phyloP scores from a whole-genome alignment of 148 eudicot genomes.

The Talinum fruticosum region DNA sequence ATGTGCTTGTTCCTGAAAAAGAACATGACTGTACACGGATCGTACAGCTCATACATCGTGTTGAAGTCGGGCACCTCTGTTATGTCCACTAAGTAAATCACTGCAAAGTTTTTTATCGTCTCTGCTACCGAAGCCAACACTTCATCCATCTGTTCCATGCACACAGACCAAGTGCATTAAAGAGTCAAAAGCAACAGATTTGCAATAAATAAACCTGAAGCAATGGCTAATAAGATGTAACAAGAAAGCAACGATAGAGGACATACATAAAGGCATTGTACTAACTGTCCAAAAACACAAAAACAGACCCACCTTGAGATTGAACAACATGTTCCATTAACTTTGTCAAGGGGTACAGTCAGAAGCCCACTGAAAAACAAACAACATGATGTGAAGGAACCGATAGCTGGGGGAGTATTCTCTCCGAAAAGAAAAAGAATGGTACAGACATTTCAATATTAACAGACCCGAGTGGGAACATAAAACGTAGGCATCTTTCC shows the following conservation, averaged over 20 bases:
- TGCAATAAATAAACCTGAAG: no score
- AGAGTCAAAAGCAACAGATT: no score
- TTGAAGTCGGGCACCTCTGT: constrained; percentile 29
- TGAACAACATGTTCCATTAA: not conserved
- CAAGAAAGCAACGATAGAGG: not conserved
- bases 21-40: constrained; percentile 30
- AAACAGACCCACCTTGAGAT: not conserved
- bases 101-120: constrained; percentile 24
- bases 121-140: constrained; percentile 28
- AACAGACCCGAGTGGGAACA: not conserved
- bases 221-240: not conserved
- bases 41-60: constrained; percentile 30
- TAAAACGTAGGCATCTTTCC: no score
- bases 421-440: not conserved
- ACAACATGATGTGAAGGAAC: not conserved
- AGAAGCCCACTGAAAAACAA: not conserved
- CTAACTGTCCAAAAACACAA: not conserved
- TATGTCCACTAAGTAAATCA: constrained; percentile 26
- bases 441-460: not conserved
- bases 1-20: constrained; percentile 33
- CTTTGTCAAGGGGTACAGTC: not conserved
- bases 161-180: not conserved
- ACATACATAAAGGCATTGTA: not conserved
- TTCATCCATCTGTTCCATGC: constrained; percentile 27
- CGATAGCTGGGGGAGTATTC: not conserved